These are phyloP conservation scores for Neocallimastix lanati DNA, from an alignment of 192 early-diverging fungal genomes.

Conservation along the genomic window DNA sequence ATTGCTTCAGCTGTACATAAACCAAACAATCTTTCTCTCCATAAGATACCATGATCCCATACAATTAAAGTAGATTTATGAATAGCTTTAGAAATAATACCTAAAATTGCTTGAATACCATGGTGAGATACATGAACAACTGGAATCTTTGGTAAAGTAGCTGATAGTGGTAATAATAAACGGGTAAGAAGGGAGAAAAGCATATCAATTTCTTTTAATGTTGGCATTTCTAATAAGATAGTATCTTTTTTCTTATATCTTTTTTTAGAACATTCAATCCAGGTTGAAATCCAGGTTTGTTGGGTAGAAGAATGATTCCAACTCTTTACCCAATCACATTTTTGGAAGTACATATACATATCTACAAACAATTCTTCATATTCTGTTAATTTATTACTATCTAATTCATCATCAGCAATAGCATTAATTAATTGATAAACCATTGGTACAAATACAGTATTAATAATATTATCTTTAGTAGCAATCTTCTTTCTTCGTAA, in stretches of 20 bases:
- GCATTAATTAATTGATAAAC: constrained; percentile 13
- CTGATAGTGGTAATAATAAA: constrained; percentile 12
- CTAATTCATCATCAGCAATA: constrained; percentile 7
- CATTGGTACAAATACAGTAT: constrained; percentile 15
- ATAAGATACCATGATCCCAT: constrained; percentile 25
- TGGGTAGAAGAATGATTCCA: constrained; percentile 18
- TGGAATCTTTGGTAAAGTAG: constrained; percentile 11
- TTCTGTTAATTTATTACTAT: constrained; percentile 3
- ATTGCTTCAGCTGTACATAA: constrained; percentile 13
- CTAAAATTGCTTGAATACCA: constrained; percentile 23
- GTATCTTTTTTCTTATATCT: constrained; percentile 1
- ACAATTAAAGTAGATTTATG: constrained; percentile 13
- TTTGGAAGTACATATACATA: constrained; percentile 15
- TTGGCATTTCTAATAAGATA: constrained; percentile 8
- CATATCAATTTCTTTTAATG: constrained; percentile 17
- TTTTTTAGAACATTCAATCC: constrained; percentile 3
- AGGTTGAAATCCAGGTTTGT: constrained; percentile 14
- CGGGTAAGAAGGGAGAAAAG: constrained; percentile 13
- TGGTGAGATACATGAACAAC: constrained; percentile 23
- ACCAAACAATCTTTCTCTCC: constrained; percentile 20
- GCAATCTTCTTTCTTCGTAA: constrained; percentile 3
- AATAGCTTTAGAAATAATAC: constrained; percentile 17
- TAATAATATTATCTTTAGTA: constrained; percentile 11
- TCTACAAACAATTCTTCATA: constrained; percentile 19
- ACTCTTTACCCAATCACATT: constrained; percentile 13